Percentiles rank a stretch among this genome's conserved stretches.
phyloP scores from a whole-genome alignment of 2,329 filamentous ascomycete genomes.

The Aspergillus sp. region DNA sequence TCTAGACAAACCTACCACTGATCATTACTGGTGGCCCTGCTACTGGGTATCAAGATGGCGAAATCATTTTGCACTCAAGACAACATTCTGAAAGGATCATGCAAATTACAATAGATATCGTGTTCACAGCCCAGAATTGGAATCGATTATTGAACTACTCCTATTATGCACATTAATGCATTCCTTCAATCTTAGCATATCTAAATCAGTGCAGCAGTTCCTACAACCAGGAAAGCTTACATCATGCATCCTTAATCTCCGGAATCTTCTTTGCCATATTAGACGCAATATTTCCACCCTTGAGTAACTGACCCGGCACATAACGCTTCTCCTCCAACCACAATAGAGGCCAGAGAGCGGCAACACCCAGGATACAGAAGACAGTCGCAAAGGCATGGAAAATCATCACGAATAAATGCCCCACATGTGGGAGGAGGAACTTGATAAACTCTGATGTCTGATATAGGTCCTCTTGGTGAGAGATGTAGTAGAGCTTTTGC shows the following conservation, averaged over 20 bases:
- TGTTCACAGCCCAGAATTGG: background rate
- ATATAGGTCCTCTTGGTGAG: slow-evolving; percentile 75
- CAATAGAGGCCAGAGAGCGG: slow-evolving; percentile 47
- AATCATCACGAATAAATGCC: slow-evolving; percentile 50
- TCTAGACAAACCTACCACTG: no score
- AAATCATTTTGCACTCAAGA: no score
- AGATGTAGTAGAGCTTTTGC: slow-evolving; percentile 62
- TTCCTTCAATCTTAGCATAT: background rate
- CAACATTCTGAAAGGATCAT: no score
- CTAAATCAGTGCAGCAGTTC: background rate
- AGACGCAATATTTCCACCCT: slow-evolving; percentile 20
- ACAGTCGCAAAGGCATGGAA: slow-evolving; percentile 64
- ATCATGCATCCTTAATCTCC: slow-evolving; percentile 19
- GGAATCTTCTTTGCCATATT: slow-evolving; percentile 17
- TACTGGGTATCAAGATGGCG: no score
- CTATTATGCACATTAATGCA: background rate
- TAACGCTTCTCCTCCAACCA: slow-evolving; percentile 43
- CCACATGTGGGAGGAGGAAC: slow-evolving; percentile 62
- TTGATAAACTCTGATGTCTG: slow-evolving; percentile 70
- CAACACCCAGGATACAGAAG: slow-evolving; percentile 58
- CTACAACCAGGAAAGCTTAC: background rate
- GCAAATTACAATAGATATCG: background rate
- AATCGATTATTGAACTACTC: no score
- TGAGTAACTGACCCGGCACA: slow-evolving; percentile 17
- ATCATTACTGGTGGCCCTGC: no score